Conservation (phyloP, 1,139 yeast genomes). For the Kodamaea plutei region DNA sequence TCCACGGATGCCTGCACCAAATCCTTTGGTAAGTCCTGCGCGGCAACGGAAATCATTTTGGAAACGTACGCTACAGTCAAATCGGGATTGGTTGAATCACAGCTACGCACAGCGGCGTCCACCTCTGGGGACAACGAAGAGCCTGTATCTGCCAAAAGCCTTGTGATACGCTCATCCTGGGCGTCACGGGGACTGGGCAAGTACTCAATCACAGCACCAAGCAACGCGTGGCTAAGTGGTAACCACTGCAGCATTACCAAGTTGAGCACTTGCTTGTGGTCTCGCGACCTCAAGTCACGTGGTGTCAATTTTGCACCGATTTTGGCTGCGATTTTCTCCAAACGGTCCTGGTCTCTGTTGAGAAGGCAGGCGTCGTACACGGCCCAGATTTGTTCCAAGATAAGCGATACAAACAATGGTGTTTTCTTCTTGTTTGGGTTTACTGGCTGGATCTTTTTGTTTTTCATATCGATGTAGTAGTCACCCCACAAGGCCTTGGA, state of each 20-base stretch:
- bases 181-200: constrained; percentile 81
- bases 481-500: constrained; percentile 97
- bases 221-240: constrained; percentile 82
- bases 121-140: constrained; percentile 43
- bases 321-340: constrained; percentile 71
- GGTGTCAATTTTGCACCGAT: constrained; percentile 67
- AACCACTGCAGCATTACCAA: constrained; percentile 92
- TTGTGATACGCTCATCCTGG: constrained; percentile 67
- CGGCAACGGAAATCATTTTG: constrained; percentile 82
- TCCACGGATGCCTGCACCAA: constrained; percentile 20
- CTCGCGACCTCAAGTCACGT: constrained; percentile 78
- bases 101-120: constrained; percentile 53
- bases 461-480: constrained; percentile 81
- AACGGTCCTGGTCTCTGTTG: constrained; percentile 64
- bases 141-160: constrained; percentile 51
- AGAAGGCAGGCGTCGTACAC: constrained; percentile 69
- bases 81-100: constrained; percentile 48
- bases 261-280: constrained; percentile 57
- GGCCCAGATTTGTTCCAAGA: constrained; percentile 90
- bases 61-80: constrained; percentile 83
- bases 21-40: constrained; percentile 70
- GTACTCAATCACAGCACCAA: constrained; percentile 78
- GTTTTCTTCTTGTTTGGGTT: constrained; percentile 57
- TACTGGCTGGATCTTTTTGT: constrained; percentile 73
- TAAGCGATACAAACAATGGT: constrained; percentile 83